phyloP scores from a whole-genome alignment of 2,329 filamentous ascomycete genomes.

The Pseudogymnoascus sp. region DNA sequence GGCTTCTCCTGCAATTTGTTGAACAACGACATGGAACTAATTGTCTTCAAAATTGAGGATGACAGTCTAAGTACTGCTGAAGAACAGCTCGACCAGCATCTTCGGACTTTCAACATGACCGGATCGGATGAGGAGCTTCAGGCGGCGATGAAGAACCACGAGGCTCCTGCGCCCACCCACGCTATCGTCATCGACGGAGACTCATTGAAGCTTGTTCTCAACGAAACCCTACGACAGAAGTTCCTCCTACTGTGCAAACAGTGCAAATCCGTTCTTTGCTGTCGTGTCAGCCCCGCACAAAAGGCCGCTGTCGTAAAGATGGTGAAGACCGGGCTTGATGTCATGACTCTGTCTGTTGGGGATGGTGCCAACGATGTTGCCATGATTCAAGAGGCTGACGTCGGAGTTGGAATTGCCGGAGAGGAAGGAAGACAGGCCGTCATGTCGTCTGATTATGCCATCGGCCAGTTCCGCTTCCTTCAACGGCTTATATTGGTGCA shows the following conservation, averaged over 20 bases:
- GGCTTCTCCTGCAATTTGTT: slow-evolving; percentile 97
- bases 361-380: slow-evolving; percentile 94
- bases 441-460: slow-evolving; percentile 94
- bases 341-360: slow-evolving; percentile 90
- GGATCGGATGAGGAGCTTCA: slow-evolving; percentile 81
- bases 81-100: slow-evolving; percentile 64
- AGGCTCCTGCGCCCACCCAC: slow-evolving; percentile 78
- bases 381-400: slow-evolving; percentile 96
- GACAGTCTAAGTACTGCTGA: slow-evolving; percentile 57
- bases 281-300: slow-evolving; percentile 91
- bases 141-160: slow-evolving; percentile 71
- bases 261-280: slow-evolving; percentile 93
- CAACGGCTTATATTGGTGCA: slow-evolving; percentile 81
- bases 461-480: slow-evolving; percentile 87
- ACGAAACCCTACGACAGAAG: slow-evolving; percentile 77
- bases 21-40: slow-evolving; percentile 95
- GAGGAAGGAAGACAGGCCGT: slow-evolving; percentile 86
- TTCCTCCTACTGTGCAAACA: slow-evolving; percentile 94
- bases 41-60: slow-evolving; percentile 79
- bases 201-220: slow-evolving; percentile 77
- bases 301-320: slow-evolving; percentile 95
- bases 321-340: slow-evolving; percentile 90
- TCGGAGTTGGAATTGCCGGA: slow-evolving; percentile 92
- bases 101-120: slow-evolving; percentile 66
- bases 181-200: slow-evolving; percentile 94